Percentiles rank a stretch among this genome's conserved stretches.
Evolutionary conservation across 805 yeast species (phyloP).

Genomic region (Sugiyamaella boreocaroliniensis): DNA sequence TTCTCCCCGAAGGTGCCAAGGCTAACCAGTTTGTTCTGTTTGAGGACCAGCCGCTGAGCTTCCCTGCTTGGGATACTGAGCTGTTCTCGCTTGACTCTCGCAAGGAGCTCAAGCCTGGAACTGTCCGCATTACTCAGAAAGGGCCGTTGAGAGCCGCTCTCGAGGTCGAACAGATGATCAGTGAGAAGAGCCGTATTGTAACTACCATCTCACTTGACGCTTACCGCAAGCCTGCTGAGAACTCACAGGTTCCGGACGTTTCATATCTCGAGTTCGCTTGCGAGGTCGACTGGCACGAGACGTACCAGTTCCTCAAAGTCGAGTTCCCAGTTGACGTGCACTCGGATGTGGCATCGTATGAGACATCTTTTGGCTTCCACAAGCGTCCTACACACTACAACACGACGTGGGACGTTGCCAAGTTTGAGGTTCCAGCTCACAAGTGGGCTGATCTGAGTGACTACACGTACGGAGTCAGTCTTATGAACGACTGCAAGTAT

Average conservation of each 20-base stretch:
- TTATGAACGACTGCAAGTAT: conserved; percentile 78
- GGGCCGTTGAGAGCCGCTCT: conserved; percentile 61
- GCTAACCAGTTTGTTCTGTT: conserved; percentile 79
- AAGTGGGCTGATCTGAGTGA: conserved; percentile 91
- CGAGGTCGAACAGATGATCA: conserved; percentile 53
- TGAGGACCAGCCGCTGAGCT: conserved; percentile 84
- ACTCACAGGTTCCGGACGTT: conserved; percentile 26
- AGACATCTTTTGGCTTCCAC: conserved; percentile 89
- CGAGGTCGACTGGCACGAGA: conserved; percentile 79
- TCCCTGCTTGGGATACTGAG: conserved; percentile 98
- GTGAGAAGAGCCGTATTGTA: conserved; percentile 50
- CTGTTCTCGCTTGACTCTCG: conserved; percentile 74
- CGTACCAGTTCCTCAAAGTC: conserved; percentile 81
- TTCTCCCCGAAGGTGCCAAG: conserved; percentile 53
- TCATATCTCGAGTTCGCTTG: conserved; percentile 47
- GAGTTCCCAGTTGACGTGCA: conserved; percentile 87
- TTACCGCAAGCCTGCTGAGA: conserved; percentile 23
- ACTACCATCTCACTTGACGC: conserved; percentile 69
- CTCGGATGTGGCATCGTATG: conserved; percentile 75
- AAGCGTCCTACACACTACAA: conserved; percentile 91
- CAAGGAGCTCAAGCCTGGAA: conserved; percentile 41
- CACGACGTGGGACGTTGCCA: conserved; percentile 94
- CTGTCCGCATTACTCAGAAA: conserved; percentile 36
- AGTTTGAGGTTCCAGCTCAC: conserved; percentile 92
- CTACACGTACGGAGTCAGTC: conserved; percentile 75